Percentiles rank a stretch among this genome's conserved stretches.
Evolutionary conservation across 1,284 basidiomycete genomes (phyloP).

Genomic region (Meira miltonrushii): DNA sequence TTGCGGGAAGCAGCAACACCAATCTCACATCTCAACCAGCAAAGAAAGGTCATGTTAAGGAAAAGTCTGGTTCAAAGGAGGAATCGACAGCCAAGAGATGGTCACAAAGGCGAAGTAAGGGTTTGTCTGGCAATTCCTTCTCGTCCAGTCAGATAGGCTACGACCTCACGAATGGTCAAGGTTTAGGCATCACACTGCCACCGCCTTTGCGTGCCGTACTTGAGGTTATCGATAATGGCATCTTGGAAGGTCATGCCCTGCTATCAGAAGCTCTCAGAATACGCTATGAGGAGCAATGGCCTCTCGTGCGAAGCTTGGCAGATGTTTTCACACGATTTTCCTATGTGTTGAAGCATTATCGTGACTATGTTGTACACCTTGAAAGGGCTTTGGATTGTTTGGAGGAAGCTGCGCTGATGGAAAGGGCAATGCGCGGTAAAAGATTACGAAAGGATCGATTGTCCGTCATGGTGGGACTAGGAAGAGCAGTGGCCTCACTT

Average conservation of each 20-base stretch:
- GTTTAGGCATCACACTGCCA: constrained; percentile 30
- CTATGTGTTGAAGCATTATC: constrained; percentile 38
- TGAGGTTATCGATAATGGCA: constrained; percentile 29
- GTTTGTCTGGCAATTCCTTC: not conserved
- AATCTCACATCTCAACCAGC: too few relatives aligned
- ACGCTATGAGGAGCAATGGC: constrained; percentile 45
- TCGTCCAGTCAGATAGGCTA: constrained; percentile 7
- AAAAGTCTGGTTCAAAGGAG: too few relatives aligned
- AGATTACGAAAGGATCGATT: constrained; percentile 36
- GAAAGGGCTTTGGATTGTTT: constrained; percentile 39
- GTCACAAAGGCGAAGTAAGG: not conserved
- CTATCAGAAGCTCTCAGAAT: constrained; percentile 37
- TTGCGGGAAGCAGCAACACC: too few relatives aligned
- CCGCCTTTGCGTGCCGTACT: constrained; percentile 33
- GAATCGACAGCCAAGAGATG: constrained; percentile 5
- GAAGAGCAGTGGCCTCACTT: constrained; percentile 54
- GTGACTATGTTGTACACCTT: constrained; percentile 36
- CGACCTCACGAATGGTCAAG: not conserved
- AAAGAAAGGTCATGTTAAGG: too few relatives aligned
- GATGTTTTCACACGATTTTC: constrained; percentile 38
- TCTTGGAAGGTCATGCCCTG: constrained; percentile 31
- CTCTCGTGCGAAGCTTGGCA: constrained; percentile 38
- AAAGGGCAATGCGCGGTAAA: constrained; percentile 41
- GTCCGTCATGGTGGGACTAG: constrained; percentile 38
- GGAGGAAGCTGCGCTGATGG: constrained; percentile 44